Base-by-base conservation (phyloP, 495 filamentous ascomycete genomes). In the Penicillium canescens region DNA sequence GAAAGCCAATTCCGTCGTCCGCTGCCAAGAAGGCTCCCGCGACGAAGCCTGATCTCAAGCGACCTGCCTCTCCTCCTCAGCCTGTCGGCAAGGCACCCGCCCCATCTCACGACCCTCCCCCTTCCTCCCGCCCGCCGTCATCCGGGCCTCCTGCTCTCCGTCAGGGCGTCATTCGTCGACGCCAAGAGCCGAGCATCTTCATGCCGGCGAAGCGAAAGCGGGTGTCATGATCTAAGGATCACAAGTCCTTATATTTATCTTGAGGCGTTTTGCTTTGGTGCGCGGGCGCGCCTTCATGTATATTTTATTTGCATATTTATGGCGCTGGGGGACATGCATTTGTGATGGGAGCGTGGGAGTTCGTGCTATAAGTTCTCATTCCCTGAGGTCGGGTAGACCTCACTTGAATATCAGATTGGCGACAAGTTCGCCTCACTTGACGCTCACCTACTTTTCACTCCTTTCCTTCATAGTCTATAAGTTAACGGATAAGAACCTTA, bases 151-250 rank as follows among this genome's bases (percentile, higher is more conserved):
- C 61, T 6, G 53, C 61, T 14, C 42, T 54, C 7, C 67, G 67
- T 14, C 65, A 57, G 12, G 50, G 57, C 33, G 40, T 64, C 4
- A 52, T 69, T 33, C 67, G 68, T 18, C 74, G 72, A 46, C 61
- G 73, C 42, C 59, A 68, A 6, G 50, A 67, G 12, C 68, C 66
- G 2, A 73, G 60, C 51, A 56, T 75, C 2, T 75, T 78, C 56
- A 72, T 76, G 37, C 73, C 69, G 18, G 68, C 70, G 8, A 76
- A 74, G 52, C 70, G 67, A 14, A 71, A 61, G 44, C 70, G 62
- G 7, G 36, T 67, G 23, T 41, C 49, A 9, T 68, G 44, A 59
- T 40, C 12, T 31, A 28, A 12, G 14, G 24, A 31, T 31, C 26
- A 20, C 18, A 3, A 5, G 16, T 4, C 8, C 37, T n/a, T 45